Evolutionary conservation across 495 filamentous ascomycete species (phyloP).

Genomic region (Penicillium diatomitis): DNA sequence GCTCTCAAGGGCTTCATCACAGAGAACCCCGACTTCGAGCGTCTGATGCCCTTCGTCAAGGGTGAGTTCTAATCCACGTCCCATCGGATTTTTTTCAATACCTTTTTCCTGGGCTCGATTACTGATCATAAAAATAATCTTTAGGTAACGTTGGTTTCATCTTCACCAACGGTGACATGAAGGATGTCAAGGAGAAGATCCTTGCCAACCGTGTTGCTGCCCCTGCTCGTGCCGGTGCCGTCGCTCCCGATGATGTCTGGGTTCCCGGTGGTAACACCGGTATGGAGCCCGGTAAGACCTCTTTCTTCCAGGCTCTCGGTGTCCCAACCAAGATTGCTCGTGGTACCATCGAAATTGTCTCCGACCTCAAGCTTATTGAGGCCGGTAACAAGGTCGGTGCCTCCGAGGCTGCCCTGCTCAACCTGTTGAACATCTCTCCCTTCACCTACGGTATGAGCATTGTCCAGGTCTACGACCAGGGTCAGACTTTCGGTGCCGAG

Average conservation of each 20-base stretch:
- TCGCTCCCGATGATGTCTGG: slow-evolving; percentile 85
- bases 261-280: slow-evolving; percentile 97
- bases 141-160: slow-evolving; percentile 94
- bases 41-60: slow-evolving; percentile 88
- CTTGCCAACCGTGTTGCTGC: slow-evolving; percentile 94
- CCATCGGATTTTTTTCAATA: too few species aligned
- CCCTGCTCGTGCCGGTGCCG: slow-evolving; percentile 90
- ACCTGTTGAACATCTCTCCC: slow-evolving; percentile 99
- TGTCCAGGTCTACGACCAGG: slow-evolving; percentile 88
- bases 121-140: too few species aligned
- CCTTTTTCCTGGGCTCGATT: too few species aligned
- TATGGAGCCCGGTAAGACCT: slow-evolving; percentile 99
- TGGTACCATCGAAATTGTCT: slow-evolving; percentile 99
- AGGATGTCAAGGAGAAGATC: slow-evolving; percentile 85
- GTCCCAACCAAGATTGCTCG: slow-evolving; percentile 99
- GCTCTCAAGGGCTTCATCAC: slow-evolving; percentile 89
- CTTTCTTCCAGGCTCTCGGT: slow-evolving; percentile 99
- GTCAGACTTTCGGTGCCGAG: slow-evolving; percentile 73
- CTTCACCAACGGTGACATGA: slow-evolving; percentile 97
- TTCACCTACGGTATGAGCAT: slow-evolving; percentile 99
- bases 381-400: slow-evolving; percentile 88
- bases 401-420: slow-evolving; percentile 95
- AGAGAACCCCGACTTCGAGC: slow-evolving; percentile 94
- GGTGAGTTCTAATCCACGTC: slow-evolving; percentile 33
- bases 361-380: slow-evolving; percentile 96